These are phyloP conservation scores for Entrophospora sp. DNA, from an alignment of 192 early-diverging fungal species.

Conservation along the genomic window DNA sequence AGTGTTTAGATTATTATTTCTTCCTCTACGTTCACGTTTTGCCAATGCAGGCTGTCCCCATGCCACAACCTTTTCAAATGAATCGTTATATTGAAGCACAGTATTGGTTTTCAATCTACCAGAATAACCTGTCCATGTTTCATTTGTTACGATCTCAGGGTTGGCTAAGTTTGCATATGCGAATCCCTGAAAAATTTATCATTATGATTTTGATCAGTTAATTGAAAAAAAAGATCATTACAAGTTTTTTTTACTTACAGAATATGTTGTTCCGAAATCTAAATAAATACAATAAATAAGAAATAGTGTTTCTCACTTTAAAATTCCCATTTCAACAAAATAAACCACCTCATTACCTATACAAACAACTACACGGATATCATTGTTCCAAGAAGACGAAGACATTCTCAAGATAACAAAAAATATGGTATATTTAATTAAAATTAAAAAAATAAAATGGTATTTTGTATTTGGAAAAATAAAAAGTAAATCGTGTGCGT, in stretches of 20 bases:
- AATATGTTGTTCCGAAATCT: not conserved
- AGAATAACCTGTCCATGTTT: not conserved
- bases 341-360: not conserved
- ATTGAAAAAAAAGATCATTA: too few species aligned
- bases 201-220: too few species aligned
- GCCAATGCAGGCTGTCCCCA: constrained; percentile 2
- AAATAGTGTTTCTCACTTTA: not conserved
- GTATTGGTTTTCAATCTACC: constrained; percentile 1
- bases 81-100: not conserved
- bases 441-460: too few species aligned
- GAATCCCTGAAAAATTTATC: not conserved
- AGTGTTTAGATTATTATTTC: not conserved
- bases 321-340: not conserved
- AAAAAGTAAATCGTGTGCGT: too few species aligned
- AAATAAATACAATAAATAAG: not conserved
- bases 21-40: not conserved
- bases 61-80: not conserved
- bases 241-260: not conserved
- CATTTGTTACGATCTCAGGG: constrained; percentile 2
- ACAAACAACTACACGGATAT: not conserved
- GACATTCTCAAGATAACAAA: too few species aligned
- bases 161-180: not conserved
- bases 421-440: too few species aligned
- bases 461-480: too few species aligned
- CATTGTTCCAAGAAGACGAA: too few species aligned